phyloP scores from a whole-genome alignment of 768 basidiomycete genomes.

The Hygrocybe coccinea region DNA sequence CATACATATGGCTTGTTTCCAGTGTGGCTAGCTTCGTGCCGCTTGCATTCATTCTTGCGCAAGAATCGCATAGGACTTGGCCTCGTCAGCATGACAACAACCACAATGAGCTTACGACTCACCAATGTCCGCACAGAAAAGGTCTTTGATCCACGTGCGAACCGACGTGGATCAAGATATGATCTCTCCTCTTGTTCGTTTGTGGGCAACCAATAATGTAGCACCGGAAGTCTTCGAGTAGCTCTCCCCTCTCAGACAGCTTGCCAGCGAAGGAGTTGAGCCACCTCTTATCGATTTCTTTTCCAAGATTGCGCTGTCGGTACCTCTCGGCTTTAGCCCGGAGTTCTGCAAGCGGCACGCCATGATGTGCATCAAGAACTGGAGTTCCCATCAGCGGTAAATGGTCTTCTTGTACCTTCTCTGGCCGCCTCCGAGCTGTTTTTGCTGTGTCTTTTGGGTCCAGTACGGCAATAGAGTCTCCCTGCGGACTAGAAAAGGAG shows the following conservation, averaged over 20 bases:
- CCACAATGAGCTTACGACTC: slow-evolving; percentile 21
- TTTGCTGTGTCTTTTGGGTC: neutral
- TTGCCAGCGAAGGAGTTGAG: slow-evolving; percentile 64
- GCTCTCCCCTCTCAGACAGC: slow-evolving; percentile 52
- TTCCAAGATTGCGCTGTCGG: slow-evolving; percentile 47
- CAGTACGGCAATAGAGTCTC: neutral
- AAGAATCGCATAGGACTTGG: slow-evolving; percentile 57
- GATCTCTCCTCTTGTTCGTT: slow-evolving; percentile 66
- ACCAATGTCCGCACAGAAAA: slow-evolving; percentile 64
- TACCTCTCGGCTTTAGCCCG: slow-evolving; percentile 52
- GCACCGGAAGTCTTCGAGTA: slow-evolving; percentile 58
- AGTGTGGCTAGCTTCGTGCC: slow-evolving; percentile 64
- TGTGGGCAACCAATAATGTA: slow-evolving; percentile 64
- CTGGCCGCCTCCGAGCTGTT: neutral
- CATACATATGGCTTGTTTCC: slow-evolving; percentile 58
- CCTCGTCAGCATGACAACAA: slow-evolving; percentile 2
- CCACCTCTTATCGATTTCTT: slow-evolving; percentile 62
- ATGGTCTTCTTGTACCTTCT: slow-evolving; percentile 16
- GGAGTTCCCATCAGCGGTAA: slow-evolving; percentile 40
- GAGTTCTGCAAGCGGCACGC: slow-evolving; percentile 52
- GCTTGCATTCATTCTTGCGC: slow-evolving; percentile 74
- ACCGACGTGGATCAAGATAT: slow-evolving; percentile 70
- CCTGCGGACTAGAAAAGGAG: slow-evolving; percentile 7
- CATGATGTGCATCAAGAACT: slow-evolving; percentile 59
- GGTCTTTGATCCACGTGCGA: slow-evolving; percentile 67